Conservation (phyloP, 352 stramenopile genomes). For the Phytophthora pini region DNA sequence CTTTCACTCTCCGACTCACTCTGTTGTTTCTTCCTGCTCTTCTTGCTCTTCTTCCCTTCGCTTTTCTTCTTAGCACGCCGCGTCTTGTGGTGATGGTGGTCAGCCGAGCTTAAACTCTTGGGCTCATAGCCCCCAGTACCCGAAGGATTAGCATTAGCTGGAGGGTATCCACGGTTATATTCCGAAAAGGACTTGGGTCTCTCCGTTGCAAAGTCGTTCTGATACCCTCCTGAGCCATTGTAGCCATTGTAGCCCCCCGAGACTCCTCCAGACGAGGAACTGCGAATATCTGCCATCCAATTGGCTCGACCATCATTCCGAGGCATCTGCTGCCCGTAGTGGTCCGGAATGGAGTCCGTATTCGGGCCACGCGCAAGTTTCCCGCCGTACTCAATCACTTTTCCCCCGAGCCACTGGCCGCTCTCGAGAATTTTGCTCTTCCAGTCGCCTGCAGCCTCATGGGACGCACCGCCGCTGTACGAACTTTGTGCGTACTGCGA, state of each 20-base stretch:
- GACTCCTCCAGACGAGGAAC: constrained; percentile 39
- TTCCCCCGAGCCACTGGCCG: constrained; percentile 74
- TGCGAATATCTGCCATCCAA: constrained; percentile 82
- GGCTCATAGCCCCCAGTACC: constrained; percentile 9
- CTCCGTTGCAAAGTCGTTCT: constrained; percentile 80
- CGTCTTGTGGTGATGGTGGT: constrained; percentile 22
- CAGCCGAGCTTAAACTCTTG: constrained; percentile 12
- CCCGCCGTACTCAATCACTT: constrained; percentile 75
- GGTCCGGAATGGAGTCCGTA: constrained; percentile 56
- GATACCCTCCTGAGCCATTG: constrained; percentile 45
- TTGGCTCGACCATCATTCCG: constrained; percentile 76
- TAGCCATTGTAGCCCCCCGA: constrained; percentile 23
- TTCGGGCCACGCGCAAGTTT: constrained; percentile 54
- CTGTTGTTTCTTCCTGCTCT: constrained; percentile 43
- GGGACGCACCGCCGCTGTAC: constrained; percentile 28
- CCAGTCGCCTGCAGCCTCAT: constrained; percentile 50
- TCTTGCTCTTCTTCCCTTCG: constrained; percentile 46
- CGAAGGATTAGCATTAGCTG: background rate
- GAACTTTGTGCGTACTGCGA: constrained; percentile 36
- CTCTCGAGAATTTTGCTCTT: constrained; percentile 75
- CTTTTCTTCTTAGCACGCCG: constrained; percentile 54
- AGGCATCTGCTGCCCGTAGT: constrained; percentile 49
- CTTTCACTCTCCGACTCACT: constrained; percentile 29
- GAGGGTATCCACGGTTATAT: constrained; percentile 15
- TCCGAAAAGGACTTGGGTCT: constrained; percentile 65